Evolutionary conservation across 371 early-diverging fungal species (phyloP), one percentile per base, ranked within the genome.

Genomic region (Mucor racemosus): DNA sequence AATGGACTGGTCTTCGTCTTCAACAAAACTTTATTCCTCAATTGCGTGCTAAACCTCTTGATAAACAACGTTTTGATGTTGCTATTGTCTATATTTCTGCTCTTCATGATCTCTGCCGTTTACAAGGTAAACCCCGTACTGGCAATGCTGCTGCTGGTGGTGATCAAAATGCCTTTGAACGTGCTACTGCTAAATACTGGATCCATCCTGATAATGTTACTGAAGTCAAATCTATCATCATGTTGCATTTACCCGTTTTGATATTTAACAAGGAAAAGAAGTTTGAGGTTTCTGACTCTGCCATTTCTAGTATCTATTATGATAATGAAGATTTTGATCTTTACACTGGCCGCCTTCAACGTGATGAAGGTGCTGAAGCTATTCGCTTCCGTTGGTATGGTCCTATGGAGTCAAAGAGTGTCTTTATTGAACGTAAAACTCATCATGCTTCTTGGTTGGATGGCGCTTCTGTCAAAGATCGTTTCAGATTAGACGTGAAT

Each of bases 351-450:
- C 91, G 98, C 58, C 75, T 97, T 13, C 94, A 95, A 72, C 94
- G 95, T 79, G 85, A 88, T 62, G 96, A 97, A 65, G 93, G 94
- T 36, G 96, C 98, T 34, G 90, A 96, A 65, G 93, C 94, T 14
- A 89, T 95, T 34, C 90, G 93, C 65, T 83, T 99, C 71, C 89
- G 99, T 57, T 84, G 95, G 95, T 98, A 98, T 75, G 95, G 95
- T 41, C 88, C 90, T 55, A 84, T 86, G 74, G 68, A 74, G 14
- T 74, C 77, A 64, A 64, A 67, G 7, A 67, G 54, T 17, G 92
- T 99, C 34, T 99, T 97, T 85, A 90, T 99, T 50, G 99, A 99
- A 84, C 92, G 99, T 65, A 99, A 99, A 83, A 98, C 96, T 1
- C 99, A 99, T 78, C 95, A 94, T 66, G 80, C 99, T 76, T 94